A percentile compares a stretch with the other conserved stretches of the same genome.
Conservation (phyloP, 495 filamentous ascomycete species). For the Penicilliopsis zonata region DNA sequence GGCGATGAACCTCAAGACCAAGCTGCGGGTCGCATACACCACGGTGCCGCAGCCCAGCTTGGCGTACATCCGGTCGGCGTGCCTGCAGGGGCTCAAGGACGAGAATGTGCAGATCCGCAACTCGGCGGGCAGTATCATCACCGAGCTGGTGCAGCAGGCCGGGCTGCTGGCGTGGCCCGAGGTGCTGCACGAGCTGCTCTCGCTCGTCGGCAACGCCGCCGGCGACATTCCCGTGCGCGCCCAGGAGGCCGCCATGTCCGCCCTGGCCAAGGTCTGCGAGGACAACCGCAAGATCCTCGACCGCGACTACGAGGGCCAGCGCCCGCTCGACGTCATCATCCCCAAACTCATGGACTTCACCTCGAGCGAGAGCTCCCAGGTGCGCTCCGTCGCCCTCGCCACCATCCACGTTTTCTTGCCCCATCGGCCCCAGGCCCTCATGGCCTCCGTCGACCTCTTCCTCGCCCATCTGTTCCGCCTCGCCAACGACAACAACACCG, state of each 20-base stretch:
- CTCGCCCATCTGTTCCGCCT: constrained; percentile 73
- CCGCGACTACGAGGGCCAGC: constrained; percentile 71
- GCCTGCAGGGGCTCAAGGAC: constrained; percentile 72
- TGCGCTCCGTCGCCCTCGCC: constrained; percentile 66
- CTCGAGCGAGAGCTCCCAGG: constrained; percentile 54
- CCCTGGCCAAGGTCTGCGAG: constrained; percentile 89
- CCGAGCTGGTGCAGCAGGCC: constrained; percentile 78
- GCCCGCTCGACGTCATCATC: constrained; percentile 78
- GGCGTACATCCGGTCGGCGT: constrained; percentile 63
- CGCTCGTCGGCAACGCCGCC: constrained; percentile 58
- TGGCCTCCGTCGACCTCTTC: constrained; percentile 65
- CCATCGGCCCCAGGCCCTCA: constrained; percentile 62
- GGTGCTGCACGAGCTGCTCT: constrained; percentile 66
- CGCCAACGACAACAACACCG: constrained; percentile 57
- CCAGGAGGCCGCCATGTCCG: constrained; percentile 90
- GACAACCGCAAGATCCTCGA: constrained; percentile 85
- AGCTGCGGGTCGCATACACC: constrained; percentile 59
- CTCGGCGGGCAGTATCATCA: constrained; percentile 86
- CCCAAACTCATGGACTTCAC: constrained; percentile 87
- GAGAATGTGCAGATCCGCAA: constrained; percentile 69
- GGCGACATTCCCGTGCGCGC: constrained; percentile 54
- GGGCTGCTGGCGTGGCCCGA: constrained; percentile 88
- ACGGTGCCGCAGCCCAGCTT: constrained; percentile 58
- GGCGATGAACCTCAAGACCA: constrained; percentile 91
- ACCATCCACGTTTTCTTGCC: constrained; percentile 87